These are phyloP conservation scores for Populus ilicifolia DNA, from an alignment of 345 rosid genomes.

Conservation along the genomic window DNA sequence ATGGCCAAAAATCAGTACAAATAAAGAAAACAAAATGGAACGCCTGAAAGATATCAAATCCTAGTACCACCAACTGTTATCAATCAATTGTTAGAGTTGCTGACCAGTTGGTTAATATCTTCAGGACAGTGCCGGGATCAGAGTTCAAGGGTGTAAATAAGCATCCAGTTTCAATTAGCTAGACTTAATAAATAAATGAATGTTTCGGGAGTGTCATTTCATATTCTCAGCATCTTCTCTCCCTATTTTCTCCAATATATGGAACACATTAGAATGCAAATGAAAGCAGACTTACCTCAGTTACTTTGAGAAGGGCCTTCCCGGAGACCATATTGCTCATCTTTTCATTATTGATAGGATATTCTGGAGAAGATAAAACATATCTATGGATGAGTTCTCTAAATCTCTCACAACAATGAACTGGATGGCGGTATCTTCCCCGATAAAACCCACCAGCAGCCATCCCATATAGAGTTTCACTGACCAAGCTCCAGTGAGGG, in stretches of 20 bases:
- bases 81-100: background rate
- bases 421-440: conserved; percentile 92
- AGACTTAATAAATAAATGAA: background rate
- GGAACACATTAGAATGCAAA: background rate
- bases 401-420: conserved; percentile 90
- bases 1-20: background rate
- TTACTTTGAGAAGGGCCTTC: conserved; percentile 90
- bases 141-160: background rate
- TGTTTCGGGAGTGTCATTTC: background rate
- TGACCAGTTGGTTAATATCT: background rate
- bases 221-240: background rate
- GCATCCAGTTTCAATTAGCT: background rate
- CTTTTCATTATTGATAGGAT: conserved; percentile 56
- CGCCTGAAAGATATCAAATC: background rate
- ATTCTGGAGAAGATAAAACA: conserved; percentile 66
- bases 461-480: conserved; percentile 79
- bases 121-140: background rate
- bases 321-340: conserved; percentile 59
- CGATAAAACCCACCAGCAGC: conserved; percentile 90
- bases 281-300: conserved; percentile 59
- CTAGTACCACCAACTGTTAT: background rate
- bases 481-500: conserved; percentile 78
- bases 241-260: background rate
- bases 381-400: conserved; percentile 78
- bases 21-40: background rate